These are phyloP conservation scores for Dissoconium aciculare DNA, from an alignment of 2,329 filamentous ascomycete species.

Conservation along the genomic window DNA sequence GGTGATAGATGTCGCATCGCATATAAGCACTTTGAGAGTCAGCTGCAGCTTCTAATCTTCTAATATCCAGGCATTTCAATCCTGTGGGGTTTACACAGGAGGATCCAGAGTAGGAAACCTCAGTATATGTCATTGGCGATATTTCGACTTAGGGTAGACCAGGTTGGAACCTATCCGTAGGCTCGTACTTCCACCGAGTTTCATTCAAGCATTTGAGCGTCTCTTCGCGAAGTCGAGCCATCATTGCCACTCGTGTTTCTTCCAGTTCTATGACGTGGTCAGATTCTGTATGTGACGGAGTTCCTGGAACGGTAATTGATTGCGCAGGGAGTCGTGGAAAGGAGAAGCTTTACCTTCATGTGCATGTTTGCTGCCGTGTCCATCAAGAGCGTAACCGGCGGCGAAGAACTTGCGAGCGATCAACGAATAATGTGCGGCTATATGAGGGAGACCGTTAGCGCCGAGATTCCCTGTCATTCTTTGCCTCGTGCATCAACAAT, in stretches of 20 bases:
- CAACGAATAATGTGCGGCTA: conserved; percentile 11
- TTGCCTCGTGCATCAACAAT: no score
- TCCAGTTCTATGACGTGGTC: conserved; percentile 13
- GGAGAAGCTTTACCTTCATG: conserved; percentile 14
- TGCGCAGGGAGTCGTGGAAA: not conserved
- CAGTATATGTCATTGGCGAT: no score
- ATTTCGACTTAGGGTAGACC: conserved; percentile 3
- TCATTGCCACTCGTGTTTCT: conserved; percentile 11
- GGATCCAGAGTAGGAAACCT: no score
- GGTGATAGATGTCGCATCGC: no score
- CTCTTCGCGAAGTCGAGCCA: conserved; percentile 13
- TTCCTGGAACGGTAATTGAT: no score
- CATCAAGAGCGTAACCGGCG: conserved; percentile 14
- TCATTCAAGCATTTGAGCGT: conserved; percentile 16
- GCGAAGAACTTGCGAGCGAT: conserved; percentile 17
- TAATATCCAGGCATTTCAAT: no score
- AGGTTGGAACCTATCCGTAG: conserved; percentile 9
- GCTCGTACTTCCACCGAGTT: conserved; percentile 18
- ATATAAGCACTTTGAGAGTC: no score
- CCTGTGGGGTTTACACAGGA: no score
- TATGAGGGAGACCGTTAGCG: conserved; percentile 1
- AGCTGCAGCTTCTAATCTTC: no score
- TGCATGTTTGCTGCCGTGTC: conserved; percentile 10
- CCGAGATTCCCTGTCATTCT: no score
- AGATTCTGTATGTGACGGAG: not conserved